Evolutionary conservation across 192 early-diverging fungal genomes (phyloP), one percentile per base, ranked within the genome.

Genomic region (Backusella westeae): DNA sequence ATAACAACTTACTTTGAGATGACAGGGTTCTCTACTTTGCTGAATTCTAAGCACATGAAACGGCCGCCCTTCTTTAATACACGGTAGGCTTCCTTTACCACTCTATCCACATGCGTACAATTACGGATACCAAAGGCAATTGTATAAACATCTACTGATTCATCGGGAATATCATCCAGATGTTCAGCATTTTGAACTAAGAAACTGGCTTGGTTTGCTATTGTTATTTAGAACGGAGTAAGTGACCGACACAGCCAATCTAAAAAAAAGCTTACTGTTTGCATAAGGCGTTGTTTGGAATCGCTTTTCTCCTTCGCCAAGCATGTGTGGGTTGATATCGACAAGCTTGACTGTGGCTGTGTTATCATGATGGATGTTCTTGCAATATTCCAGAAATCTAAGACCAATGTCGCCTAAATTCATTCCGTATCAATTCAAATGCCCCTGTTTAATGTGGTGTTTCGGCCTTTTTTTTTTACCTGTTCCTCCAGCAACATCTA

Each of bases 121-220:
- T 99, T 99, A 75, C 97, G 91, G 77, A 99, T 99, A 23, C 98
- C 98, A 85, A 98, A 98, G 29, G 98, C 96, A 72, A 99, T 99
- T 3, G 97, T 96, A 80, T 97, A 99, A 1, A 91, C 92, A 80
- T 99, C 98, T 65, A 95, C 89, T 14, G 92, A 91, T 35, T 90
- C 87, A 78, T 92, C 89, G 6, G 90, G 85, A 52, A 98, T 90
- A 35, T 87, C 81, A 19, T 83, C 88, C 65, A 99, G 84, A 35
- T 92, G 81, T 83, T 99, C 96, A 14, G 97, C 97, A 77, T 99
- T 97, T 35, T 95, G 95, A 19, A 93, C 93, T 42, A 89, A 82
- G 78, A 96, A 97, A 3, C 80, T 76, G 8, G 95, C 88, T 71
- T 95, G 89, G 8, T 81, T 81, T 6, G 89, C 87, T 86, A 67